Evolutionary conservation across 352 stramenopile genomes (phyloP).

Genomic region (Vaucheria bursata): DNA sequence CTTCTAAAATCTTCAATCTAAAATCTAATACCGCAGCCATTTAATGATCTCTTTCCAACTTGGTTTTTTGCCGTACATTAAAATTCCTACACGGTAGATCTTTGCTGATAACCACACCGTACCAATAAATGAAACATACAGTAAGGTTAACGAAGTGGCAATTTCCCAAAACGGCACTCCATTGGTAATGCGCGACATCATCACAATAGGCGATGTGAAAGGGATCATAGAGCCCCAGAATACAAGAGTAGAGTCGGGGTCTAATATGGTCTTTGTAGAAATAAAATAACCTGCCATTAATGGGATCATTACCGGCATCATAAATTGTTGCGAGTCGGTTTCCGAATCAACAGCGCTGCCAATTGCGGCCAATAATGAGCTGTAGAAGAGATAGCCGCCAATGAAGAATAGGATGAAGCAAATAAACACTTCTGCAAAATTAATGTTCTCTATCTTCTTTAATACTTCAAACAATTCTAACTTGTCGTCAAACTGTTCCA

Average conservation of each 20-base stretch:
- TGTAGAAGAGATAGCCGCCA: neutral
- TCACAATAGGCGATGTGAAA: neutral
- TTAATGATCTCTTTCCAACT: neutral
- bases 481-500: no score
- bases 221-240: neutral
- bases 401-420: neutral
- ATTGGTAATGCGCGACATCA: neutral
- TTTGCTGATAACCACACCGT: neutral
- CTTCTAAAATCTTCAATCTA: no score
- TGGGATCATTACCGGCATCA: neutral
- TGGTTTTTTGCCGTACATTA: neutral
- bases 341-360: neutral
- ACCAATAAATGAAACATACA: neutral
- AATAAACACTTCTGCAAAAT: no score
- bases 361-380: constrained; percentile 1
- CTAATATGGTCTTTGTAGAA: neutral
- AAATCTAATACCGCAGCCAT: no score
- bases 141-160: neutral
- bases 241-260: neutral
- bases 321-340: constrained; percentile 1
- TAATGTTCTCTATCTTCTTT: no score
- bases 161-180: neutral
- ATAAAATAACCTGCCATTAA: neutral
- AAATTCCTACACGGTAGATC: neutral
- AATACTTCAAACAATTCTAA: no score